phyloP scores from a whole-genome alignment of 306 rosid genomes.

The Prunus davidiana region DNA sequence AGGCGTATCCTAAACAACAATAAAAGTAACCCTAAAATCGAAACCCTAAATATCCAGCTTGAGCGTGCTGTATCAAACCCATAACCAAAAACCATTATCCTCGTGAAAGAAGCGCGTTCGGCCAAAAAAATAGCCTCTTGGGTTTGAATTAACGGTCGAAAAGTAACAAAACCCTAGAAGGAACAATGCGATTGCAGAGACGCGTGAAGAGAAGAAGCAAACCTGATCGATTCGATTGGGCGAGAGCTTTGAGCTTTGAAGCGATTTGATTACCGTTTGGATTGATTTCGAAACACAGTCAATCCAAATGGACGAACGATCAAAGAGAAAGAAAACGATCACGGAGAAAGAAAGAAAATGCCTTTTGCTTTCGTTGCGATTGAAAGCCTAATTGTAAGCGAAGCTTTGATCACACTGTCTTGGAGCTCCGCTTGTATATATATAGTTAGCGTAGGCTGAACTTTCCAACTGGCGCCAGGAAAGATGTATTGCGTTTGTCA shows the following conservation, averaged over 20 bases:
- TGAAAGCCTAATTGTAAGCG: not conserved
- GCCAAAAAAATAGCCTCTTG: not conserved
- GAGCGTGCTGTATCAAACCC: not conserved
- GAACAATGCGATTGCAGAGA: slow-evolving; percentile 7
- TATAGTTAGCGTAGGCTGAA: not conserved
- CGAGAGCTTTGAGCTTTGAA: not conserved
- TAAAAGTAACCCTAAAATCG: not conserved
- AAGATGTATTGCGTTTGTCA: not conserved
- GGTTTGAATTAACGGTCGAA: not conserved
- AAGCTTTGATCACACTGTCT: not conserved
- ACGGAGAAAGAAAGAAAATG: too few relatives aligned
- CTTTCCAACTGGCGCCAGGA: not conserved
- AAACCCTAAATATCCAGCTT: slow-evolving; percentile 5
- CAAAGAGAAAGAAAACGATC: not conserved
- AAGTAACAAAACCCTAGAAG: slow-evolving; percentile 1
- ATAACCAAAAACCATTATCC: not conserved
- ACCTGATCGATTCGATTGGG: slow-evolving; percentile 2
- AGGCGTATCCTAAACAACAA: not conserved
- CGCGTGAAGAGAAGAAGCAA: not conserved
- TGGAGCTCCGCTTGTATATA: not conserved
- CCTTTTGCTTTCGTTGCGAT: not conserved
- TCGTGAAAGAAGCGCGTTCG: not conserved
- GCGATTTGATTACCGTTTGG: not conserved
- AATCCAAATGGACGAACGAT: not conserved
- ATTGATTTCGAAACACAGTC: not conserved